These are phyloP conservation scores for Pleodorina starrii DNA, from an alignment of 139 green algal genomes.

Conservation along the genomic window DNA sequence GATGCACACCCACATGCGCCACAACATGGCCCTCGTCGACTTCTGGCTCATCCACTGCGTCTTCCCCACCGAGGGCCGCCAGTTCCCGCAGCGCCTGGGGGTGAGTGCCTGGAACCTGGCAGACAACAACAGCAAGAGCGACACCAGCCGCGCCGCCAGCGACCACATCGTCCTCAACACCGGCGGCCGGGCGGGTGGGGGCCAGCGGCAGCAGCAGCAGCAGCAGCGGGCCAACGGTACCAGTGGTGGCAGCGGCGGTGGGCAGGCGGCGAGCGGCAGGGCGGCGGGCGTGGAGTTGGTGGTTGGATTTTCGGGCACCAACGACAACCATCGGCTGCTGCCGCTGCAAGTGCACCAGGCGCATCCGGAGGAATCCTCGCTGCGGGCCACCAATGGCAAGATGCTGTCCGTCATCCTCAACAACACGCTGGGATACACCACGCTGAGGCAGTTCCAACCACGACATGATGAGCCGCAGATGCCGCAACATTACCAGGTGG, in stretches of 20 bases:
- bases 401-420: conserved; percentile 72
- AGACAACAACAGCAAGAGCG: too few species aligned
- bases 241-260: too few species aligned
- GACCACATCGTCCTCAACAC: too few species aligned
- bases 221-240: too few species aligned
- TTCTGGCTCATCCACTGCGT: conserved; percentile 71
- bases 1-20: conserved; percentile 49
- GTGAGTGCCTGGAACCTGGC: conserved; percentile 73
- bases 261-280: background rate
- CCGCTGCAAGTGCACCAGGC: conserved; percentile 65
- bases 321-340: conserved; percentile 75
- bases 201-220: too few species aligned
- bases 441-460: too few species aligned
- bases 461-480: too few species aligned
- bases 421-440: conserved; percentile 15
- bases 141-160: too few species aligned
- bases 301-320: conserved; percentile 70
- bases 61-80: conserved; percentile 56
- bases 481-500: too few species aligned
- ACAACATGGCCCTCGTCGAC: conserved; percentile 69
- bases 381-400: conserved; percentile 70
- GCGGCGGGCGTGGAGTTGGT: too few species aligned
- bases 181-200: too few species aligned
- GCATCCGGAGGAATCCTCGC: background rate
- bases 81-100: conserved; percentile 63